Percentiles rank a stretch among this genome's conserved stretches.
These are phyloP conservation scores for Leishmania aethiopica DNA, from an alignment of 208 protist genomes.

Conservation along the genomic window DNA sequence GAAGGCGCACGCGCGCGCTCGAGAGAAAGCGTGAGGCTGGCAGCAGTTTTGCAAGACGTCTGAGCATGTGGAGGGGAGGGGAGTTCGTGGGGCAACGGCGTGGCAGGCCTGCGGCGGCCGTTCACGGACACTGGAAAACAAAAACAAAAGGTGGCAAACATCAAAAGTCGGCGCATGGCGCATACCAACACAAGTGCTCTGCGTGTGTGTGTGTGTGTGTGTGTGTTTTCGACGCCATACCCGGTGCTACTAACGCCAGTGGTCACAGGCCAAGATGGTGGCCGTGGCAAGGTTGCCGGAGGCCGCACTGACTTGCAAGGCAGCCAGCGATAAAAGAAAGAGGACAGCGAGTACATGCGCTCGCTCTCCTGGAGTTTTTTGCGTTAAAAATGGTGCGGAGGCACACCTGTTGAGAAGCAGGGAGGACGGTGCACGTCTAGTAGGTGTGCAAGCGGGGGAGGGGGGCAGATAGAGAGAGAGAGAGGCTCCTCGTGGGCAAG, in stretches of 20 bases:
- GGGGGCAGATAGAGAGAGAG: neutral
- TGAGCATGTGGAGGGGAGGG: neutral
- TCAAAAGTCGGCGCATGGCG: neutral
- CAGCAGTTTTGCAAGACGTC: neutral
- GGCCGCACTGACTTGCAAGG: neutral
- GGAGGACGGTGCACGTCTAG: too few species aligned
- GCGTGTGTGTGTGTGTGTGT: neutral
- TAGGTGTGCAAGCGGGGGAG: neutral
- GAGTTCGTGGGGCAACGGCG: neutral
- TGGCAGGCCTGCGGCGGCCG: neutral
- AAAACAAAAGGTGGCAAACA: neutral
- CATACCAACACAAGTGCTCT: neutral
- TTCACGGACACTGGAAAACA: neutral
- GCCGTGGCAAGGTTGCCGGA: neutral
- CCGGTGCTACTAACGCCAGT: neutral
- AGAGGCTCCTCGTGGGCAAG: neutral
- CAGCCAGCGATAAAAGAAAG: neutral
- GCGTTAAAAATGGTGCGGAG: neutral
- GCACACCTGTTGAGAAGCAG: too few species aligned
- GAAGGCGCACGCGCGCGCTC: too few species aligned
- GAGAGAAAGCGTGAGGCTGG: too few species aligned
- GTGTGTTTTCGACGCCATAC: neutral
- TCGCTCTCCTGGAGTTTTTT: neutral
- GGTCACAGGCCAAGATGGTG: neutral
- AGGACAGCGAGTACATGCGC: neutral